These are phyloP conservation scores for Periconia sp. DNA, from an alignment of 2,329 filamentous ascomycete species.

Conservation along the genomic window DNA sequence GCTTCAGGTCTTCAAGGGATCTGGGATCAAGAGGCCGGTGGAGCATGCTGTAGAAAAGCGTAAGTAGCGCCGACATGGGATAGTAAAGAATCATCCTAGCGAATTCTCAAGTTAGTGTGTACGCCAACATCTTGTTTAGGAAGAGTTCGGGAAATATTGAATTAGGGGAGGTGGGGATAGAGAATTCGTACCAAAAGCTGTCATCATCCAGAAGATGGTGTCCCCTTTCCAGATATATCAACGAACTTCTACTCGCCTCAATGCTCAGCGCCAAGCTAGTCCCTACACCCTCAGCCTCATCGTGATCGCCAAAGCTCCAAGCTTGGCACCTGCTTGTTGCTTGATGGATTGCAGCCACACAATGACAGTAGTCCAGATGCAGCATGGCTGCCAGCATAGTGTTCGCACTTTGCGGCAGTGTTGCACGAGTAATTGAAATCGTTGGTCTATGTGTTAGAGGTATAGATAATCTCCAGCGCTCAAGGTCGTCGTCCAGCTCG, in stretches of 20 bases:
- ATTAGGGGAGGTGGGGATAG: too few species aligned
- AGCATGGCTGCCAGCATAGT: neutral
- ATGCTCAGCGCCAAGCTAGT: neutral
- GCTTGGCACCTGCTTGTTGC: neutral
- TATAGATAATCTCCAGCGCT: constrained; percentile 2
- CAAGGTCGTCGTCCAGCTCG: constrained; percentile 5
- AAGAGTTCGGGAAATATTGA: too few species aligned
- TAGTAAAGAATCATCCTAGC: constrained; percentile 1
- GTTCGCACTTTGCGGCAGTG: neutral
- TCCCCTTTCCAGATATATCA: constrained; percentile 2
- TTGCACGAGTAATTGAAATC: neutral
- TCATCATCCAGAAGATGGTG: too few species aligned
- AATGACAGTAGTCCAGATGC: constrained; percentile 4
- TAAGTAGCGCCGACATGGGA: neutral
- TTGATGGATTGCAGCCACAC: constrained; percentile 4
- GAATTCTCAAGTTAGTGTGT: neutral
- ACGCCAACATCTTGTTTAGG: too few species aligned
- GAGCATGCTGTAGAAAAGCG: neutral
- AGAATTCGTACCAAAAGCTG: too few species aligned
- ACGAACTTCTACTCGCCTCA: constrained; percentile 4
- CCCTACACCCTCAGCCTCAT: neutral
- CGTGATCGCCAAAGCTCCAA: too few species aligned
- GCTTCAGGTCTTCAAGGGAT: neutral
- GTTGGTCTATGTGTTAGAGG: neutral
- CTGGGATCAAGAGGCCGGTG: neutral